These are phyloP conservation scores for Phytophthora pseudosyringae DNA, from an alignment of 352 stramenopile genomes.

Conservation along the genomic window DNA sequence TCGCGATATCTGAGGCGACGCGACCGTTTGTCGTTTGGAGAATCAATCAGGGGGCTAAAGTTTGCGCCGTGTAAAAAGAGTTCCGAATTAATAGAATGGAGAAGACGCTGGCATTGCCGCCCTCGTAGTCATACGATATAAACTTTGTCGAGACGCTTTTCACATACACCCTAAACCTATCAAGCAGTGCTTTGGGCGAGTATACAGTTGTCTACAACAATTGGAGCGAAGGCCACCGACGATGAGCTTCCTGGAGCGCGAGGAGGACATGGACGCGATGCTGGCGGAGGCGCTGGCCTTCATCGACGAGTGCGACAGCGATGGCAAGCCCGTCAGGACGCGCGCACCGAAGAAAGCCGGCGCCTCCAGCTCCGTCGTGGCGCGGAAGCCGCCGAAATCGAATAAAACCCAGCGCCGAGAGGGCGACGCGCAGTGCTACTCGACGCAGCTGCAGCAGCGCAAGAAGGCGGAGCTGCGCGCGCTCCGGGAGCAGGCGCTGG, in stretches of 20 bases:
- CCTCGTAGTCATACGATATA: no score
- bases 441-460: conserved; percentile 36
- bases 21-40: no score
- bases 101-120: no score
- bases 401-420: conserved; percentile 26
- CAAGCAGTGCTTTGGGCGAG: no score
- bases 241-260: conserved; percentile 36
- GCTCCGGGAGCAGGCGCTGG: conserved; percentile 32
- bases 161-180: no score
- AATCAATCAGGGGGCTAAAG: no score
- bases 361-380: background rate
- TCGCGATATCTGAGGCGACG: conserved; percentile 11
- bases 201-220: no score
- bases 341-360: conserved; percentile 5
- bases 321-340: background rate
- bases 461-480: conserved; percentile 39
- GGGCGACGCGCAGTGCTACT: conserved; percentile 27
- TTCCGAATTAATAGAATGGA: no score
- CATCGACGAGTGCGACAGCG: conserved; percentile 40
- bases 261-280: conserved; percentile 42
- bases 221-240: background rate
- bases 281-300: conserved; percentile 44
- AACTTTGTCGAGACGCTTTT: no score
- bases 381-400: conserved; percentile 3
- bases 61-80: no score